These are phyloP conservation scores for Mortierella sp. DNA, from an alignment of 371 early-diverging fungal species.

Conservation along the genomic window DNA sequence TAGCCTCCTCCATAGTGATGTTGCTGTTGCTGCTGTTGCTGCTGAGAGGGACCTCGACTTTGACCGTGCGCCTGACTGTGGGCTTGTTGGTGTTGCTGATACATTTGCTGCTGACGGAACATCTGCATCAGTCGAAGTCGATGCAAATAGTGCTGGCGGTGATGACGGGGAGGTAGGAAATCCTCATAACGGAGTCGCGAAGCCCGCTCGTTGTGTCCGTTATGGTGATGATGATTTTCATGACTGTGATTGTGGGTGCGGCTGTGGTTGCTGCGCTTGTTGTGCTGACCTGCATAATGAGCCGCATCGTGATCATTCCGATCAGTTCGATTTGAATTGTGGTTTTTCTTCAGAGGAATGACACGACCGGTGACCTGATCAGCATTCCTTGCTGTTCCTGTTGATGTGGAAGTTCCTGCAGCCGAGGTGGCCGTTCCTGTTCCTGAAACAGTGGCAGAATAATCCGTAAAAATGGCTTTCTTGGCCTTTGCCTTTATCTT, in stretches of 20 bases:
- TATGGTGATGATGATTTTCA: neutral
- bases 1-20: conserved; percentile 1
- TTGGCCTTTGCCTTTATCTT: conserved; percentile 22
- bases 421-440: neutral
- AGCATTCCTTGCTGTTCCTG: neutral
- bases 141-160: conserved; percentile 16
- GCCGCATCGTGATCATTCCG: neutral
- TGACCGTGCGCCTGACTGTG: neutral
- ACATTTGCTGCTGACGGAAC: conserved; percentile 15
- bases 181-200: conserved; percentile 22
- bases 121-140: conserved; percentile 17
- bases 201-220: conserved; percentile 2
- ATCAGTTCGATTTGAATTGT: neutral
- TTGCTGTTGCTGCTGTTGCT: neutral
- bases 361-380: neutral
- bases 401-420: neutral
- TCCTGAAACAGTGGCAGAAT: neutral
- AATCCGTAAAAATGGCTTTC: conserved; percentile 15
- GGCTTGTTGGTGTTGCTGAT: conserved; percentile 11
- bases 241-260: neutral
- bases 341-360: conserved; percentile 6
- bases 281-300: neutral
- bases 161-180: conserved; percentile 20
- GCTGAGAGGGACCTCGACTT: neutral
- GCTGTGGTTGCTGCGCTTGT: neutral